Conservation (phyloP, 371 early-diverging fungal genomes). For the Mortierella polycephala region DNA sequence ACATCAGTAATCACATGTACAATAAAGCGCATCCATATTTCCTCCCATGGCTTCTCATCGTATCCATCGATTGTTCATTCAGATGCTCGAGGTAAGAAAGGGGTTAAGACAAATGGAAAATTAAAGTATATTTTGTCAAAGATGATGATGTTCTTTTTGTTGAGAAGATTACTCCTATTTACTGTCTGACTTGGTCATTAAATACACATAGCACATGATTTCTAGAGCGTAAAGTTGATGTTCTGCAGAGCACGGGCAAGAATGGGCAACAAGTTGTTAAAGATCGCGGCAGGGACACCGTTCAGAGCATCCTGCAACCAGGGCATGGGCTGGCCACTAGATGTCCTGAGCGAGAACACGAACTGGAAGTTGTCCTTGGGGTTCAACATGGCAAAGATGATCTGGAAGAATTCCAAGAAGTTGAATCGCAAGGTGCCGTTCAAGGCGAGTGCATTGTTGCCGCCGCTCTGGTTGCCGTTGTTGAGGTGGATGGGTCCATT, state of each 20-base stretch:
- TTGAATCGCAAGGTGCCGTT: constrained; percentile 36
- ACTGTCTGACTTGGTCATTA: too few relatives aligned
- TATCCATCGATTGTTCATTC: too few relatives aligned
- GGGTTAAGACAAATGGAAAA: neutral
- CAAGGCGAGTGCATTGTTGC: constrained; percentile 29
- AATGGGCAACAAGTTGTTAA: constrained; percentile 50
- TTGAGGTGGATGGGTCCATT: constrained; percentile 38
- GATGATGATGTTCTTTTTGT: too few relatives aligned
- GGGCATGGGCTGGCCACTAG: constrained; percentile 44
- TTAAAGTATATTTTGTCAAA: constrained; percentile 5
- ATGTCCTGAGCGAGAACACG: constrained; percentile 32
- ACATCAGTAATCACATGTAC: too few relatives aligned
- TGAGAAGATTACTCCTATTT: too few relatives aligned
- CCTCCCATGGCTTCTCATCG: too few relatives aligned
- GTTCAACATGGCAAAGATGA: constrained; percentile 28
- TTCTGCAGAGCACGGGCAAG: constrained; percentile 58
- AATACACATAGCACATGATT: too few relatives aligned
- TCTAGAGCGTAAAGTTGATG: constrained; percentile 36
- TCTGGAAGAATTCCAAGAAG: constrained; percentile 21
- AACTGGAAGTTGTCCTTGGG: constrained; percentile 26
- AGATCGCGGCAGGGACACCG: constrained; percentile 25
- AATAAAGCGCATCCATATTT: too few relatives aligned
- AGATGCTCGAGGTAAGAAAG: too few relatives aligned
- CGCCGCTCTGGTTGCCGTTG: constrained; percentile 47
- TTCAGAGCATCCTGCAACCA: constrained; percentile 62